Evolutionary conservation across 2,329 filamentous ascomycete species (phyloP), one percentile per base, ranked within the genome.

Genomic region (Exophiala sp.): DNA sequence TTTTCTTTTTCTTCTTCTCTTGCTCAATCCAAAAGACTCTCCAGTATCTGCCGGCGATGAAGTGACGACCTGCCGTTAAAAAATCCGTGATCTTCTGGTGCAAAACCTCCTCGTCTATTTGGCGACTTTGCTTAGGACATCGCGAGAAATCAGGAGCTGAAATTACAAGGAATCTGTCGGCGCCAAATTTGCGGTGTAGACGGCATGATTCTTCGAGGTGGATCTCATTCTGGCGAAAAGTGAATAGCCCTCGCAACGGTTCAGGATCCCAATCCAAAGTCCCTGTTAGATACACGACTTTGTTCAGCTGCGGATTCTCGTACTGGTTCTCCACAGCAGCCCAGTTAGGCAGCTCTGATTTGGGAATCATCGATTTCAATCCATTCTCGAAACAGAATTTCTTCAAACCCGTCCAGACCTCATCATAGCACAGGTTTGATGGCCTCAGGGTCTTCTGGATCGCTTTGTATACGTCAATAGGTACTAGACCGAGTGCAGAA

Each of bases 161-260:
- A 11, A 75, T 42, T 22, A 68, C 66, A 11, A 73, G 58, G 49
- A 74, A 75, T 23, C 72, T 63, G 60, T 74, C 71, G 3, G 67
- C 67, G 3, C 72, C 73, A 56, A 72, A 74, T 23, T 69, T 66
- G 16, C 73, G 65, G 42, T 69, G 65, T 27, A 75, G 69, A 1
- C 73, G 70, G 60, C 70, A 72, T 9, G 69, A 67, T 42, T 63
- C 48, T 16, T 74, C 72, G 3, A 65, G 54, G 43, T 68, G 70
- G 1, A 74, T 57, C 0, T 71, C 66, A 19, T 70, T 69, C 19
- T 73, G 57, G 11, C 47, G 65, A 23, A 75, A 53, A 30, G 66
- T 66, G 27, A 73, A 64, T 4, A 69, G 61, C 0, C 67, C 64
- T 2, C 58, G 46, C 5, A 21, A 19, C 34, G 69, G 46, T 29